Evolutionary conservation across 257 asterid genomes (phyloP), one percentile per base, ranked within the genome.

Genomic region (Nicotiana paniculata): DNA sequence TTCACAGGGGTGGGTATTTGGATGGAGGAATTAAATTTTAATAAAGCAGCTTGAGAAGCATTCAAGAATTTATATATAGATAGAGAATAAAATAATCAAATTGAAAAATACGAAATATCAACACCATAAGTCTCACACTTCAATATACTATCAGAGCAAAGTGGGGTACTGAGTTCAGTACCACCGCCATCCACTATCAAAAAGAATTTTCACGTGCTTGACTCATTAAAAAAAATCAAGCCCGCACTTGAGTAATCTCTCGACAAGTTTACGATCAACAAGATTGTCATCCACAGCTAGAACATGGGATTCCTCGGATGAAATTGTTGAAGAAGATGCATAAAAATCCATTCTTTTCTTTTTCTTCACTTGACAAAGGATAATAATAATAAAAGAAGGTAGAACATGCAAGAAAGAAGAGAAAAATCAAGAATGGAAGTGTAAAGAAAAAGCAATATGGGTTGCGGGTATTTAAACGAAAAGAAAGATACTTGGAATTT

Each of bases 201-300:
- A 32, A 32, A 32, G 33, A 32, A 32, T 32, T 32, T 32, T 32
- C 33, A 32, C 33, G 33, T 32, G 33, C 33, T 32, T 32, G 2
- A 32, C 33, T 32, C 33, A 32, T 32, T 32, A 32, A 32, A 32
- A 32, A 32, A 32, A 32, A 32, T 32, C 33, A 32, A 32, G 33
- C 33, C 33, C 3, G 33, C 33, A 32, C 83, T 84, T 87, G 87
- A 92, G 93, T 83, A 92, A 80, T 77, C 80, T 92, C 59, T 92
- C 96, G 1, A 90, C 92, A 61, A 92, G 80, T 81, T 81, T 90
- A 28, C 96, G 89, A 78, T 92, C 96, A 46, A 90, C 48, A 70
- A 87, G 81, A 82, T 87, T 92, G 85, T 92, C 94, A 85, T 92
- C 96, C 35, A 92, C 94, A 18, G 93, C 96, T 59, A 92, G 86